Conservation (phyloP, 805 yeast genomes). For the Lachancea lanzarotensis region DNA sequence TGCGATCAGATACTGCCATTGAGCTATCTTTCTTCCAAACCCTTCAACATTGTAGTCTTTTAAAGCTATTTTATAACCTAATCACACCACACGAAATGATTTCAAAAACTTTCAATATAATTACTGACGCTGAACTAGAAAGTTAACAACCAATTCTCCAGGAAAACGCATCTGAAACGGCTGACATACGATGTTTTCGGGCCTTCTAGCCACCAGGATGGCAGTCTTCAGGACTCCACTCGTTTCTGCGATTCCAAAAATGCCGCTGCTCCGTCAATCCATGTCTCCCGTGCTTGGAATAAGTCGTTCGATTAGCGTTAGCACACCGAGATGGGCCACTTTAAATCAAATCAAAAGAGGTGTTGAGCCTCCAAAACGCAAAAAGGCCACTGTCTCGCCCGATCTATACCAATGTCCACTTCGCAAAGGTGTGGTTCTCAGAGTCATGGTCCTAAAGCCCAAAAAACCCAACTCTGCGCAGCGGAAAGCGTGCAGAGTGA, state of each 20-base stretch:
- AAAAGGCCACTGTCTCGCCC: conserved; percentile 57
- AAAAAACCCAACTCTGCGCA: conserved; percentile 98
- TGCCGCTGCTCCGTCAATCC: background rate
- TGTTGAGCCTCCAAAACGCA: conserved; percentile 41
- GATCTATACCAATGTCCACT: conserved; percentile 80
- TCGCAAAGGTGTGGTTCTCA: conserved; percentile 84
- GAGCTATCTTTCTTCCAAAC: no score
- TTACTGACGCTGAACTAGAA: no score
- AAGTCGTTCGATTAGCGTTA: conserved; percentile 10
- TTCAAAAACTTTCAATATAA: no score
- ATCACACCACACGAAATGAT: no score
- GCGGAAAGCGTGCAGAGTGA: conserved; percentile 92
- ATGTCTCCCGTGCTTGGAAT: background rate
- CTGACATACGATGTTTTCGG: background rate
- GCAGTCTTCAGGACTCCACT: background rate
- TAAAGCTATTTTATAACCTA: no score
- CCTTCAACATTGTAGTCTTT: no score
- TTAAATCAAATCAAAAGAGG: conserved; percentile 74
- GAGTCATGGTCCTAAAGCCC: conserved; percentile 94
- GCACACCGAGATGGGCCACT: conserved; percentile 45
- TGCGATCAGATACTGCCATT: no score
- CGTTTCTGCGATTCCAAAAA: background rate
- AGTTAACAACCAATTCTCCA: no score
- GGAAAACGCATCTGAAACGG: background rate
- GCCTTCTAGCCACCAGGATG: background rate